These are phyloP conservation scores for Nidula microcarpa DNA, from an alignment of 768 basidiomycete genomes.

Conservation along the genomic window DNA sequence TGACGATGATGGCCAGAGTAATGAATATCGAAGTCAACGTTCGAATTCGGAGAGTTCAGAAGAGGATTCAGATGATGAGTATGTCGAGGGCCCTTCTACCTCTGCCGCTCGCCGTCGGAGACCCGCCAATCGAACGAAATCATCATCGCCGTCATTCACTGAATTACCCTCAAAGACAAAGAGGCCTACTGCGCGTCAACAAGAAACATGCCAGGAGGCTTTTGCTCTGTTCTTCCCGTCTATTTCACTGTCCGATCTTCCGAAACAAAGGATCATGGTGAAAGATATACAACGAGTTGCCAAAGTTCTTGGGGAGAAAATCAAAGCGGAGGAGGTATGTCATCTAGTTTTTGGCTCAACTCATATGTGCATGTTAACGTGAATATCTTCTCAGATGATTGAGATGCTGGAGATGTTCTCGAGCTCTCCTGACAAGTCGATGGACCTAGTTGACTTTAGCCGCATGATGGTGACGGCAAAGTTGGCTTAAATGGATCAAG, in stretches of 20 bases:
- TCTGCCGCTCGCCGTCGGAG: conserved; percentile 14
- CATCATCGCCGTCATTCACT: conserved; percentile 3
- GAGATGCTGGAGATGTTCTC: conserved; percentile 84
- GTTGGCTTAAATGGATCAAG: conserved; percentile 33
- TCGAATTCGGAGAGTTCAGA: conserved; percentile 19
- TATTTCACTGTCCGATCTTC: conserved; percentile 39
- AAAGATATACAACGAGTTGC: conserved; percentile 63
- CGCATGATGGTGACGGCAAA: conserved; percentile 68
- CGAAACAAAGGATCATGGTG: conserved; percentile 55
- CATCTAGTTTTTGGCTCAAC: neutral
- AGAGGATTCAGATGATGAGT: conserved; percentile 27
- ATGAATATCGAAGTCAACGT: conserved; percentile 11
- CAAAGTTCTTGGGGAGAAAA: conserved; percentile 62
- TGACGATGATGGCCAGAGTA: neutral
- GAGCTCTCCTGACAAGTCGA: conserved; percentile 61
- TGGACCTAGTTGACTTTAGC: conserved; percentile 68
- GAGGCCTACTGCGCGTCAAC: conserved; percentile 49
- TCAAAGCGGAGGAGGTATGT: conserved; percentile 69
- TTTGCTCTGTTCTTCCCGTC: conserved; percentile 77
- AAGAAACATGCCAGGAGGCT: conserved; percentile 47
- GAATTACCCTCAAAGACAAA: conserved; percentile 1
- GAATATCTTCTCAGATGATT: conserved; percentile 44
- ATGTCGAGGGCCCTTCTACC: conserved; percentile 18
- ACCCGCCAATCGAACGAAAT: conserved; percentile 2
- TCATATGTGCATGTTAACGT: neutral